These are phyloP conservation scores for Hymenoscyphus linearis DNA, from an alignment of 2,329 filamentous ascomycete genomes.

Conservation along the genomic window DNA sequence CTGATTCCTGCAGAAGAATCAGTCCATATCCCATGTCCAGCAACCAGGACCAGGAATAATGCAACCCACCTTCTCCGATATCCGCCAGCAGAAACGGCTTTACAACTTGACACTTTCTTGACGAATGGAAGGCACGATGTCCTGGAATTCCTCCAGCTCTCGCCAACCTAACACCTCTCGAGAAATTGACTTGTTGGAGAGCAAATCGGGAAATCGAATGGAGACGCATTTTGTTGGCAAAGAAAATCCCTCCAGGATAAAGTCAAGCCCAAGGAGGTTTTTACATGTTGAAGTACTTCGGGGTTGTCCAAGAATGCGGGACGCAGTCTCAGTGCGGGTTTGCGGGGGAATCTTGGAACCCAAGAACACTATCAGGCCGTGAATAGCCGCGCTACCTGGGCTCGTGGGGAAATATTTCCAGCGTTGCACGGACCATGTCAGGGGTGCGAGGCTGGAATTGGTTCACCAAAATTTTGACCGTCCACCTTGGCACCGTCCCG, in stretches of 20 bases:
- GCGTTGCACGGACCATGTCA: slow-evolving; percentile 1
- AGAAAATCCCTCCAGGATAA: slow-evolving; percentile 1
- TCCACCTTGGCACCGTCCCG: too few relatives aligned
- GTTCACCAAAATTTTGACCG: not conserved
- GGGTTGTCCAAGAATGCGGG: not conserved
- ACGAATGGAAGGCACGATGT: slow-evolving; percentile 25
- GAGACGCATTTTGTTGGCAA: slow-evolving; percentile 46
- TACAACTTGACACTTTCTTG: slow-evolving; percentile 40
- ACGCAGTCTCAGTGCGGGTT: not conserved
- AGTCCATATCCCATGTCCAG: not conserved
- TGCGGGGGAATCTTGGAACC: too few relatives aligned
- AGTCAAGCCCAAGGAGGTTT: slow-evolving; percentile 6
- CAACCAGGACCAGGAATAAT: not conserved
- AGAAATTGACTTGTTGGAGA: slow-evolving; percentile 46
- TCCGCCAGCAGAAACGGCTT: slow-evolving; percentile 81
- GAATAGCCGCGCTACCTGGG: not conserved
- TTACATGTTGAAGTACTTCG: slow-evolving; percentile 6
- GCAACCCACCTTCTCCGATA: slow-evolving; percentile 73
- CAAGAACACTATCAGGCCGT: too few relatives aligned
- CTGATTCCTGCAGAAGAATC: slow-evolving; percentile 65
- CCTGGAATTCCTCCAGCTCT: slow-evolving; percentile 16
- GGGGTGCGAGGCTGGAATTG: not conserved
- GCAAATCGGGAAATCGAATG: slow-evolving; percentile 46
- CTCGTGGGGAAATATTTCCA: not conserved
- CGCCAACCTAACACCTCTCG: slow-evolving; percentile 28